A percentile compares a stretch with the other conserved stretches of the same genome.
phyloP scores from a whole-genome alignment of 23 red algal species.

The Gracilaria gracilis region DNA sequence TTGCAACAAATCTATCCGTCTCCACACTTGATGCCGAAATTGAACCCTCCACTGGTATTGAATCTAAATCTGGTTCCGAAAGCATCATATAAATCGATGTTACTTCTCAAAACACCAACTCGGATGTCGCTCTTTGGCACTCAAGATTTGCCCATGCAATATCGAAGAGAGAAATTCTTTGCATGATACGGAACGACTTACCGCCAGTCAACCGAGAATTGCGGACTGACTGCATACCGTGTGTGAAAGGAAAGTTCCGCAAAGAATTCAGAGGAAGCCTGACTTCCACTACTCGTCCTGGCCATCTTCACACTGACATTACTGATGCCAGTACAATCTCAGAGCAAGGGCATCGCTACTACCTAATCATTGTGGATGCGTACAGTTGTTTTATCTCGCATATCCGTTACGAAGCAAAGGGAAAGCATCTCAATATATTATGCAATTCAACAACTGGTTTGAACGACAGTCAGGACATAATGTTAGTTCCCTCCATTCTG shows the following conservation, averaged over 20 bases:
- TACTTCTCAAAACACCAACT: background rate
- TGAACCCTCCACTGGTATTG: no score
- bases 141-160: constrained; percentile 34
- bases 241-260: constrained; percentile 36
- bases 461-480: constrained; percentile 28
- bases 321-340: background rate
- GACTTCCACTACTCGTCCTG: constrained; percentile 4
- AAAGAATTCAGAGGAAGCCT: constrained; percentile 16
- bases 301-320: constrained; percentile 32
- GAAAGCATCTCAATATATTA: constrained; percentile 23
- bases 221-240: constrained; percentile 16
- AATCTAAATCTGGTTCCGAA: background rate
- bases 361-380: constrained; percentile 18
- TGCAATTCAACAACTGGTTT: constrained; percentile 25
- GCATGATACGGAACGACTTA: background rate
- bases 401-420: constrained; percentile 1
- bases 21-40: background rate
- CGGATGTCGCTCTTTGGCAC: constrained; percentile 30
- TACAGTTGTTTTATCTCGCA: background rate
- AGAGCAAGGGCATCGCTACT: background rate
- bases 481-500: constrained; percentile 33
- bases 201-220: background rate
- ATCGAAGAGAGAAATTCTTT: background rate
- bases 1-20: background rate
- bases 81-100: background rate